A percentile compares a stretch with the other conserved stretches of the same genome.
Evolutionary conservation across 2,329 filamentous ascomycete species (phyloP).

Genomic region (Cytospora mali): DNA sequence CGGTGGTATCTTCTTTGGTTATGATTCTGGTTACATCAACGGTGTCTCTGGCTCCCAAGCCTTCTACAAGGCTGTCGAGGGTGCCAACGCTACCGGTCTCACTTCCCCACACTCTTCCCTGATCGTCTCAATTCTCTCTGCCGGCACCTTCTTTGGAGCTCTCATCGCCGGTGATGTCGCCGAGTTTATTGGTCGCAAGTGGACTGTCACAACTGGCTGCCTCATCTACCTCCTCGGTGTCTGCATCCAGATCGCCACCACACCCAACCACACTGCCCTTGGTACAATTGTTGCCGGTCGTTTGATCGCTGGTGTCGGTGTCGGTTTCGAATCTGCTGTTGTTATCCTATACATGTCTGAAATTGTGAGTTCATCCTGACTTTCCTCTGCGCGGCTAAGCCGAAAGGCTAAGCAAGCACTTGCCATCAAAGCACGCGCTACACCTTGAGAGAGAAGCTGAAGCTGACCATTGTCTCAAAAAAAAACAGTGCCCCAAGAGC

Average conservation of each 20-base stretch:
- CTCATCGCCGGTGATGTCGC: constrained; percentile 76
- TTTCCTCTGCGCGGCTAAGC: neutral
- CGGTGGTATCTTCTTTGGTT: constrained; percentile 77
- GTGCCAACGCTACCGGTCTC: constrained; percentile 40
- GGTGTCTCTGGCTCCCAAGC: constrained; percentile 57
- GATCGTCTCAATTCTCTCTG: constrained; percentile 76
- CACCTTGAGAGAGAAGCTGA: constrained; percentile 17
- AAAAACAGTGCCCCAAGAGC: constrained; percentile 60
- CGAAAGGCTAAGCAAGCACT: neutral
- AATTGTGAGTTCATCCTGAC: constrained; percentile 53
- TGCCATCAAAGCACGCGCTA: constrained; percentile 29
- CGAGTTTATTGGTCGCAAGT: constrained; percentile 73
- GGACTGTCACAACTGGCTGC: constrained; percentile 73
- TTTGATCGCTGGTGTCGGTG: constrained; percentile 75
- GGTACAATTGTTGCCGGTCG: constrained; percentile 72
- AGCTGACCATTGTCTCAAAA: constrained; percentile 21
- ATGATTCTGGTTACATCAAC: constrained; percentile 77
- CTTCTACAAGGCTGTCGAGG: constrained; percentile 57
- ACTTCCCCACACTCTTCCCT: constrained; percentile 52
- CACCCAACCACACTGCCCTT: constrained; percentile 50
- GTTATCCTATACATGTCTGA: constrained; percentile 89
- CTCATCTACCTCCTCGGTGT: constrained; percentile 70
- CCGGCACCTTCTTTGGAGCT: constrained; percentile 77
- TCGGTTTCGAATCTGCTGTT: constrained; percentile 79
- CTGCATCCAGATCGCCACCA: constrained; percentile 64